Conservation (phyloP, 2,329 filamentous ascomycete species). For the Magnaporthiopsis incrustans region DNA sequence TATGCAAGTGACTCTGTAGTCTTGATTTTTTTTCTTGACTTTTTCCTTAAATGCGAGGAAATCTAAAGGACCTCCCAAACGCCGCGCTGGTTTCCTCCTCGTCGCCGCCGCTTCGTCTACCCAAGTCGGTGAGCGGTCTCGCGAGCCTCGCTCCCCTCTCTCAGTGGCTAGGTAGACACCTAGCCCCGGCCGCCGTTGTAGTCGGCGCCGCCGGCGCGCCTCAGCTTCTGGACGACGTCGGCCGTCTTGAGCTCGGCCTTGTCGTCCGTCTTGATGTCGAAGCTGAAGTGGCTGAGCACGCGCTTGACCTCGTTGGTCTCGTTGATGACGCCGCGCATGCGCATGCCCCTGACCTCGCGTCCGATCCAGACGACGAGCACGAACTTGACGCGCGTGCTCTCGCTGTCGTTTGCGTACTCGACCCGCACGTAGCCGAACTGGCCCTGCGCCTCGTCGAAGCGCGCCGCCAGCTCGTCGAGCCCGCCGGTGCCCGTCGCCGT, state of each 20-base stretch:
- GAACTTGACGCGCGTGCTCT: constrained; percentile 62
- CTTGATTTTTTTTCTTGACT: not conserved
- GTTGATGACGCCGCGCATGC: constrained; percentile 60
- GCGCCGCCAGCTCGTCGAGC: constrained; percentile 45
- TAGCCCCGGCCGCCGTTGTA: constrained; percentile 59
- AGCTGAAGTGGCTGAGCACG: constrained; percentile 55
- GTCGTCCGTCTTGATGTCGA: constrained; percentile 57
- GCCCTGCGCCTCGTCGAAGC: constrained; percentile 51
- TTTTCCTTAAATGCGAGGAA: not conserved
- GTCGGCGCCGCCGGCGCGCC: constrained; percentile 62
- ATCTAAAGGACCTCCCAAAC: not conserved
- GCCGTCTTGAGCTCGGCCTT: constrained; percentile 51
- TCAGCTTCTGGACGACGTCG: constrained; percentile 51
- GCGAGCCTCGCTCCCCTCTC: no score
- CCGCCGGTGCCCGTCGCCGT: constrained; percentile 52
- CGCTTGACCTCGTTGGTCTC: constrained; percentile 59
- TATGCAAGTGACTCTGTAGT: not conserved
- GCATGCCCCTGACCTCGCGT: constrained; percentile 56
- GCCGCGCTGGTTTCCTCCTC: not conserved
- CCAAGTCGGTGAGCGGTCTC: no score
- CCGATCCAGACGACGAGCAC: constrained; percentile 62
- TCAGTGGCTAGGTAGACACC: no score
- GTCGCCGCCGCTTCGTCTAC: not conserved
- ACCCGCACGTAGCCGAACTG: constrained; percentile 60
- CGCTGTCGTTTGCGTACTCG: constrained; percentile 64